Conservation (phyloP, 805 yeast genomes). For the Wickerhamiella kazuoi region DNA sequence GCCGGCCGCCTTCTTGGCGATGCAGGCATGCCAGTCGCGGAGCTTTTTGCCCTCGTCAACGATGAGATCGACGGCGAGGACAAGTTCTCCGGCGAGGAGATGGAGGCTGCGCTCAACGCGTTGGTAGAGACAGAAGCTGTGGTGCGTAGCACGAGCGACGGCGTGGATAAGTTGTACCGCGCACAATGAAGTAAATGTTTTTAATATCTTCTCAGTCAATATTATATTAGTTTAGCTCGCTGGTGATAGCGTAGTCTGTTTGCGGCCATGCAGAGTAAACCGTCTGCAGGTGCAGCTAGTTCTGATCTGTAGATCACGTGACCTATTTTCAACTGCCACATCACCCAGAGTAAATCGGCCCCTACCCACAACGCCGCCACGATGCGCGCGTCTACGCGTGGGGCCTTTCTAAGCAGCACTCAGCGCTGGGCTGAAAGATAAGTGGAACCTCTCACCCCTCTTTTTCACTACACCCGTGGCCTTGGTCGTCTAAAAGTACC, state of each 20-base stretch:
- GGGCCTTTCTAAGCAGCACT: too few relatives aligned
- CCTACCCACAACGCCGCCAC: too few relatives aligned
- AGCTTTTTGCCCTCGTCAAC: neutral
- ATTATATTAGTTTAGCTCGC: too few relatives aligned
- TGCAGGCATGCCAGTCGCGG: neutral
- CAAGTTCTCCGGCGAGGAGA: neutral
- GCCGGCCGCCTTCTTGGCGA: constrained; percentile 1
- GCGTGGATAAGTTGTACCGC: constrained; percentile 2
- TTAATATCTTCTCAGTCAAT: too few relatives aligned
- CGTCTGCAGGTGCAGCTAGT: too few relatives aligned
- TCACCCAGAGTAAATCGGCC: too few relatives aligned
- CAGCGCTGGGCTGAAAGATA: neutral
- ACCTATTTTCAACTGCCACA: neutral
- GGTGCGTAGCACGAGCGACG: constrained; percentile 1
- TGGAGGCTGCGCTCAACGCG: neutral
- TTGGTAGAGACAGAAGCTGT: neutral
- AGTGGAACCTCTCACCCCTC: neutral
- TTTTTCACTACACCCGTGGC: too few relatives aligned
- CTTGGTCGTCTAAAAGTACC: too few relatives aligned
- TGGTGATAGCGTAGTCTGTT: too few relatives aligned
- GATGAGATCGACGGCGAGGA: neutral
- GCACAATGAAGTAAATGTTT: constrained; percentile 6
- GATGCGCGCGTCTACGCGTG: too few relatives aligned
- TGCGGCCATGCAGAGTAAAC: too few relatives aligned
- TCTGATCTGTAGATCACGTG: neutral